phyloP scores from a whole-genome alignment of 208 protist genomes.

The Jaenimonas drosophilae region DNA sequence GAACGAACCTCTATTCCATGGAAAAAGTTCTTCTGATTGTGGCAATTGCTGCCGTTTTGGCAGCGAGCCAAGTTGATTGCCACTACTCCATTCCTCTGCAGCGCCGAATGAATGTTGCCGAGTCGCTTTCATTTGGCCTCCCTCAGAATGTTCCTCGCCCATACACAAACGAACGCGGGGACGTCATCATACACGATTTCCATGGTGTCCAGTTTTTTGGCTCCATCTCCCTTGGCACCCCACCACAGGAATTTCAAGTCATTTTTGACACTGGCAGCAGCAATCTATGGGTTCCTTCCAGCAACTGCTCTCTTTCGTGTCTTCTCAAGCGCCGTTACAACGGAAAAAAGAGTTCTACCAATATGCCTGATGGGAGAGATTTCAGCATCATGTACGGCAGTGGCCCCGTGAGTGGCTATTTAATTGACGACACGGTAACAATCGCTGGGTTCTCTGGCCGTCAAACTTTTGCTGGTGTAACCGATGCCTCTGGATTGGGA shows the following conservation, averaged over 20 bases:
- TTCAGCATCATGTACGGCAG: slow-evolving; percentile 92
- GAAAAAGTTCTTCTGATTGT: no score
- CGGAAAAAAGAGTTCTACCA: slow-evolving; percentile 55
- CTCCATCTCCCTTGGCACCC: slow-evolving; percentile 80
- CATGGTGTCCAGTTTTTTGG: slow-evolving; percentile 88
- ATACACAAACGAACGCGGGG: slow-evolving; percentile 9
- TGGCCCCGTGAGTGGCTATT: slow-evolving; percentile 85
- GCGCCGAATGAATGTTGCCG: slow-evolving; percentile 20
- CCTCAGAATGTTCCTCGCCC: slow-evolving; percentile 12
- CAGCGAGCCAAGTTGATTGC: no score
- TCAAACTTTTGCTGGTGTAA: slow-evolving; percentile 86
- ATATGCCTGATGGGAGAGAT: slow-evolving; percentile 64
- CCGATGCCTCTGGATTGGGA: slow-evolving; percentile 64
- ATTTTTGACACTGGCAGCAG: slow-evolving; percentile 63
- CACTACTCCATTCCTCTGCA: slow-evolving; percentile 20
- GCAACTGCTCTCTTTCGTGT: slow-evolving; percentile 49
- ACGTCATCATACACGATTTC: slow-evolving; percentile 56
- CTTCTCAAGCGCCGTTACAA: slow-evolving; percentile 77
- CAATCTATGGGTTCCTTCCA: slow-evolving; percentile 55
- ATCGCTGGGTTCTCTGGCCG: slow-evolving; percentile 59
- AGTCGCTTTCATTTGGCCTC: slow-evolving; percentile 12
- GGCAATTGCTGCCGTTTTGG: no score
- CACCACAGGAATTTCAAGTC: slow-evolving; percentile 78
- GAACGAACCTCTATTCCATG: no score
- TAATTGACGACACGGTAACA: slow-evolving; percentile 76